These are phyloP conservation scores for Kluyveromyces aestuarii DNA, from an alignment of 805 yeast genomes.

Conservation along the genomic window DNA sequence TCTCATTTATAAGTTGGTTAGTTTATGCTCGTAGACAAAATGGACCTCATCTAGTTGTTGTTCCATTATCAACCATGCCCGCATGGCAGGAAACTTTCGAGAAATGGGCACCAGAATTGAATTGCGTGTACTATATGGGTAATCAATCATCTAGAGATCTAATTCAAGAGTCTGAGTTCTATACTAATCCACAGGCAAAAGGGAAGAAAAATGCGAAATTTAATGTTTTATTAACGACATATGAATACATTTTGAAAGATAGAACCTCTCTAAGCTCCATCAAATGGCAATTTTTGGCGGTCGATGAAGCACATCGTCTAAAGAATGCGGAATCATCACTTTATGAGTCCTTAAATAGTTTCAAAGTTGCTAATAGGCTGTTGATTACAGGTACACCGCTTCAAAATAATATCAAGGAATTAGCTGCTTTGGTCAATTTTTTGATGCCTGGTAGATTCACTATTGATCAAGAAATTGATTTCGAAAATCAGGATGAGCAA, in stretches of 20 bases:
- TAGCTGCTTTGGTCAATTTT: slow-evolving; percentile 90
- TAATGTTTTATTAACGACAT: slow-evolving; percentile 87
- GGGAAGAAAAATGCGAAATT: slow-evolving; percentile 64
- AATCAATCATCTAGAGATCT: slow-evolving; percentile 77
- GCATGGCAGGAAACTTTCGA: slow-evolving; percentile 99
- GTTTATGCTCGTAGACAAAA: slow-evolving; percentile 91
- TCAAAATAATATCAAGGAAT: slow-evolving; percentile 89
- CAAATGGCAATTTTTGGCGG: slow-evolving; percentile 94
- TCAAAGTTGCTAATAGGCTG: slow-evolving; percentile 75
- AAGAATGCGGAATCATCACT: slow-evolving; percentile 90
- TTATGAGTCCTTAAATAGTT: slow-evolving; percentile 77
- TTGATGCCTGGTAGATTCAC: slow-evolving; percentile 89
- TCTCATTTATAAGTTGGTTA: slow-evolving; percentile 88
- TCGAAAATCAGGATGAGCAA: slow-evolving; percentile 76
- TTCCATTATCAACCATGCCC: slow-evolving; percentile 90
- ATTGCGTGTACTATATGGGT: slow-evolving; percentile 88
- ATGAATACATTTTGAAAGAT: slow-evolving; percentile 92
- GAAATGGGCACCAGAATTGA: slow-evolving; percentile 93
- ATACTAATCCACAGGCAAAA: slow-evolving; percentile 40
- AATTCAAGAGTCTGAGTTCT: slow-evolving; percentile 81
- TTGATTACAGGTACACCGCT: slow-evolving; percentile 97
- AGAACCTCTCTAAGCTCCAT: slow-evolving; percentile 68
- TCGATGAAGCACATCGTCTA: slow-evolving; percentile 96
- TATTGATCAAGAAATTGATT: slow-evolving; percentile 92
- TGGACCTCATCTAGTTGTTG: slow-evolving; percentile 96